phyloP scores from a whole-genome alignment of 306 rosid species.

The Rubus parviflorus region DNA sequence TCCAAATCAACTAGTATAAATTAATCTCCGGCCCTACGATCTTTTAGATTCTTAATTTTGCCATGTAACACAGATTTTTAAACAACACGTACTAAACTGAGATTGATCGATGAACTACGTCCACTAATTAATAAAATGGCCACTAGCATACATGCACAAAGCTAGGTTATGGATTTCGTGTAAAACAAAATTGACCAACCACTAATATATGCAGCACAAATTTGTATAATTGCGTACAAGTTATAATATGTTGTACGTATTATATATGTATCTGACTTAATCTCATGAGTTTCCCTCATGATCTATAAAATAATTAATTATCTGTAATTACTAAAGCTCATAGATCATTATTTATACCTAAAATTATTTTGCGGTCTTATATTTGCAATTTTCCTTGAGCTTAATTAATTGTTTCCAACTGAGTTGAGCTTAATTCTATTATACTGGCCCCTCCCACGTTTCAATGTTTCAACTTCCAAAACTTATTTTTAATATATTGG shows the following conservation, averaged over 20 bases:
- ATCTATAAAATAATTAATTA: no score
- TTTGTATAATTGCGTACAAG: not conserved
- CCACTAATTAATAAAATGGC: not conserved
- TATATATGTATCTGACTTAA: not conserved
- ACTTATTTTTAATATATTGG: no score
- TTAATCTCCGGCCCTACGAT: not conserved
- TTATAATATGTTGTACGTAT: not conserved
- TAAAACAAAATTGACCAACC: not conserved
- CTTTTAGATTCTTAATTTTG: not conserved
- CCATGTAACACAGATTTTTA: no score
- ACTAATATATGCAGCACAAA: not conserved
- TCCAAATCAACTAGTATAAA: not conserved
- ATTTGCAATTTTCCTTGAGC: no score
- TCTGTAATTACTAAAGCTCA: no score
- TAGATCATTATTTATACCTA: no score
- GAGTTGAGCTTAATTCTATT: no score
- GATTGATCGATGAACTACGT: conserved; percentile 2
- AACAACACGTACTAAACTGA: conserved; percentile 8
- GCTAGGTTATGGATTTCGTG: not conserved
- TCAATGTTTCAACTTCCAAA: no score
- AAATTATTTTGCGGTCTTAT: no score
- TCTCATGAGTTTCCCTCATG: not conserved
- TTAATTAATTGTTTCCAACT: no score
- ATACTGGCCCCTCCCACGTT: no score
- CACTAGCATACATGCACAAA: not conserved